Conservation (phyloP, 768 basidiomycete species). For the Lactifluus piperatus region DNA sequence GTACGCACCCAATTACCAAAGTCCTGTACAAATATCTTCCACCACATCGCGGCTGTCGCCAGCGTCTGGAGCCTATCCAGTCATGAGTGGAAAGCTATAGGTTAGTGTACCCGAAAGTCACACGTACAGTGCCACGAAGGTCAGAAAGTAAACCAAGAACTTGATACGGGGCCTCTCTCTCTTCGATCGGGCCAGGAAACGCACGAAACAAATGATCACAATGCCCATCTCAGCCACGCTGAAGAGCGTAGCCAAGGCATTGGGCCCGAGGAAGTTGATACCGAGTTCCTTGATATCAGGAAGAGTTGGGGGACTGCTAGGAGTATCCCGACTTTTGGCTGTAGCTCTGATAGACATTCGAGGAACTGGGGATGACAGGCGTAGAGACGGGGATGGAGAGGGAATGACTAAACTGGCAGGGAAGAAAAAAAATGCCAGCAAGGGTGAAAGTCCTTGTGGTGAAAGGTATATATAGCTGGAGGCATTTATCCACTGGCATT, state of each 20-base stretch:
- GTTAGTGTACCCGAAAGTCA: background rate
- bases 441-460: too few relatives aligned
- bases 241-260: slow-evolving; percentile 18
- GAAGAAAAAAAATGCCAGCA: too few relatives aligned
- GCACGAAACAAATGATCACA: slow-evolving; percentile 21
- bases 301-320: background rate
- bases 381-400: background rate
- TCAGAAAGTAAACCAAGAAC: slow-evolving; percentile 22
- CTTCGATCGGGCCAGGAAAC: slow-evolving; percentile 21
- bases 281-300: background rate
- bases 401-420: too few relatives aligned
- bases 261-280: slow-evolving; percentile 22
- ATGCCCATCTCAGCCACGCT: slow-evolving; percentile 24
- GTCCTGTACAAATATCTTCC: slow-evolving; percentile 22
- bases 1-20: slow-evolving; percentile 24
- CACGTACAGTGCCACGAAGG: slow-evolving; percentile 22
- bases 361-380: background rate
- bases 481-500: too few relatives aligned
- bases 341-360: background rate
- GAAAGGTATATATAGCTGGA: too few relatives aligned
- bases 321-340: background rate
- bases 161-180: slow-evolving; percentile 18
- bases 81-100: background rate
- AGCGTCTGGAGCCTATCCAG: slow-evolving; percentile 21
- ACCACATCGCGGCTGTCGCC: slow-evolving; percentile 19